Conservation (phyloP, 352 stramenopile genomes). For the Phytophthora rubi region DNA sequence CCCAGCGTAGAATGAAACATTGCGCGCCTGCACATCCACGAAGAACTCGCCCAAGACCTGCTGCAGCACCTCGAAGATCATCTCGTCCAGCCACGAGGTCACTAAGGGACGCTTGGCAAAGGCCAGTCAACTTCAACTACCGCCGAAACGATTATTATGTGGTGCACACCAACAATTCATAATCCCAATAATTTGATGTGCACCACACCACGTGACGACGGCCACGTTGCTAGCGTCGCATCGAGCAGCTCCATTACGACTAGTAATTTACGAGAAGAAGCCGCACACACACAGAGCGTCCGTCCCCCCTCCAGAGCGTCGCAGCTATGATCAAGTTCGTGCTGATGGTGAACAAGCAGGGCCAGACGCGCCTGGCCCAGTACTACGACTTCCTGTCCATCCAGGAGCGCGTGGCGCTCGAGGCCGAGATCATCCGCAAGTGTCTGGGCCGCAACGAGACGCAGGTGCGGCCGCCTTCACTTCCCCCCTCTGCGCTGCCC, state of each 20-base stretch:
- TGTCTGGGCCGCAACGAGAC: constrained; percentile 98
- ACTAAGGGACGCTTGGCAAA: constrained; percentile 5
- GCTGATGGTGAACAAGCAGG: constrained; percentile 99
- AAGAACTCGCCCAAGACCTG: constrained; percentile 75
- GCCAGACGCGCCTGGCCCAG: constrained; percentile 98
- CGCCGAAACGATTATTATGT: constrained; percentile 5
- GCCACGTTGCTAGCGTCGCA: constrained; percentile 21
- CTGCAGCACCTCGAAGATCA: constrained; percentile 63
- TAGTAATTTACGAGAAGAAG: neutral
- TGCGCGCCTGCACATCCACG: constrained; percentile 57
- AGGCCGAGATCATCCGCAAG: constrained; percentile 99
- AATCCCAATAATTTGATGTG: neutral
- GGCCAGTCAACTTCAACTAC: constrained; percentile 15
- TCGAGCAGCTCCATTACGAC: constrained; percentile 13
- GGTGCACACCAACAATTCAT: neutral
- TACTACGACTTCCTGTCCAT: constrained; percentile 99
- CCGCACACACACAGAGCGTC: constrained; percentile 6
- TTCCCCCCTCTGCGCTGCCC: neutral
- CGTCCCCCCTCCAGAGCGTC: neutral
- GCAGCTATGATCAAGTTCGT: constrained; percentile 94
- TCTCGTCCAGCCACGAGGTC: constrained; percentile 6
- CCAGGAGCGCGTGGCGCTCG: constrained; percentile 97
- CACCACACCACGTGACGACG: neutral
- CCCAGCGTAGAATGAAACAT: constrained; percentile 70
- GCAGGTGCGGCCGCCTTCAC: constrained; percentile 53